These are phyloP conservation scores for Neurospora sp. DNA, from an alignment of 495 filamentous ascomycete species.

Conservation along the genomic window DNA sequence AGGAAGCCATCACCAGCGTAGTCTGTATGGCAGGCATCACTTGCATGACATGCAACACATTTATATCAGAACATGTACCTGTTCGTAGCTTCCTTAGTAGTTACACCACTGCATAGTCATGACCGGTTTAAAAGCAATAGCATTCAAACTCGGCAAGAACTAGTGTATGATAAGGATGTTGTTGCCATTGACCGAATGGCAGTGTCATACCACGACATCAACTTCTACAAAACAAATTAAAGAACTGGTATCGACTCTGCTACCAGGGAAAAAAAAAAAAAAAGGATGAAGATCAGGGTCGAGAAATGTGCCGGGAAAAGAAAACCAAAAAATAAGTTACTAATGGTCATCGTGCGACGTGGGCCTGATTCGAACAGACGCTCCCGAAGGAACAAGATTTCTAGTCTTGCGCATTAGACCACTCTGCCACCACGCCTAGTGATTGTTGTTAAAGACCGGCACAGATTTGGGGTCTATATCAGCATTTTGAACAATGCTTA, in stretches of 20 bases:
- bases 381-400: background rate
- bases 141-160: background rate
- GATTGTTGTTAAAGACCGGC: background rate
- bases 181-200: background rate
- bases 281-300: no score
- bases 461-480: no score
- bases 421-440: background rate
- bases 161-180: background rate
- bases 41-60: background rate
- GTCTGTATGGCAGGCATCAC: background rate
- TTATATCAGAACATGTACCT: background rate
- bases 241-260: background rate
- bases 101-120: background rate
- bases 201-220: background rate
- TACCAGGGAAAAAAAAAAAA: no score
- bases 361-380: background rate
- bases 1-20: background rate
- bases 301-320: no score
- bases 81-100: background rate
- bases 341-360: background rate
- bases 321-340: background rate
- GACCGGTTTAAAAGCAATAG: background rate
- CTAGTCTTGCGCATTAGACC: background rate
- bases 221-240: background rate
- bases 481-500: background rate